phyloP scores from a whole-genome alignment of 2,329 filamentous ascomycete genomes.

The Septoria linicola region DNA sequence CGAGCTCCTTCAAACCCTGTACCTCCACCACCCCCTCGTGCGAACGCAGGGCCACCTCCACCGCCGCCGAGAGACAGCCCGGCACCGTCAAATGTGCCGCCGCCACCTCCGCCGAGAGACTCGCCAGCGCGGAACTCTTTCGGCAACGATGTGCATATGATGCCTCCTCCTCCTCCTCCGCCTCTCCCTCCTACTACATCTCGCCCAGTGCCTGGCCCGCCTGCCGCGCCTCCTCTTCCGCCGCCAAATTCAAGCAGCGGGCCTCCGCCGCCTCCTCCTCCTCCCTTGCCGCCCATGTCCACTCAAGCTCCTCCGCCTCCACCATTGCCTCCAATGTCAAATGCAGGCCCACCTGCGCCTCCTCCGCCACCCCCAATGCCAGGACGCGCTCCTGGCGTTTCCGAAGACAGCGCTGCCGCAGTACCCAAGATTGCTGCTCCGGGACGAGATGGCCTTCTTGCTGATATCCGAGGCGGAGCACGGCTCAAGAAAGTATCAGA shows the following conservation, averaged over 20 bases:
- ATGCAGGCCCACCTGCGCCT: slow-evolving; percentile 39
- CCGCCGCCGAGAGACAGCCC: slow-evolving; percentile 45
- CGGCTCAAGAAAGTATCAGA: slow-evolving; percentile 72
- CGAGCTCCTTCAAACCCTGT: slow-evolving; percentile 62
- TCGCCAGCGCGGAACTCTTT: slow-evolving; percentile 53
- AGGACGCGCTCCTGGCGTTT: slow-evolving; percentile 41
- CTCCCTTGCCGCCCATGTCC: slow-evolving; percentile 20
- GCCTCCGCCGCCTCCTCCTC: slow-evolving; percentile 20
- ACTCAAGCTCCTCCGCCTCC: slow-evolving; percentile 14
- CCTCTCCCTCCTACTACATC: slow-evolving; percentile 34
- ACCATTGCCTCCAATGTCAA: slow-evolving; percentile 20
- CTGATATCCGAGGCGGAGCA: slow-evolving; percentile 67
- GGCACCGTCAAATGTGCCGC: slow-evolving; percentile 38
- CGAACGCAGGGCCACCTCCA: slow-evolving; percentile 57
- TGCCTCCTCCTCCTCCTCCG: slow-evolving; percentile 37
- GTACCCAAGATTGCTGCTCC: slow-evolving; percentile 26
- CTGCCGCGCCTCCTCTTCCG: slow-evolving; percentile 46
- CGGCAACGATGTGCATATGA: slow-evolving; percentile 31
- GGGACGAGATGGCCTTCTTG: slow-evolving; percentile 62
- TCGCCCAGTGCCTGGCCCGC: slow-evolving; percentile 37
- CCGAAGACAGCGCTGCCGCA: slow-evolving; percentile 44
- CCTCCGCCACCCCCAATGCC: slow-evolving; percentile 45
- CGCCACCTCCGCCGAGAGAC: slow-evolving; percentile 57
- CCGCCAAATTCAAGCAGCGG: slow-evolving; percentile 40
- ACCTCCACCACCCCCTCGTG: slow-evolving; percentile 47